Evolutionary conservation across 2,329 filamentous ascomycete genomes (phyloP).

Genomic region (Xylaria sp.): DNA sequence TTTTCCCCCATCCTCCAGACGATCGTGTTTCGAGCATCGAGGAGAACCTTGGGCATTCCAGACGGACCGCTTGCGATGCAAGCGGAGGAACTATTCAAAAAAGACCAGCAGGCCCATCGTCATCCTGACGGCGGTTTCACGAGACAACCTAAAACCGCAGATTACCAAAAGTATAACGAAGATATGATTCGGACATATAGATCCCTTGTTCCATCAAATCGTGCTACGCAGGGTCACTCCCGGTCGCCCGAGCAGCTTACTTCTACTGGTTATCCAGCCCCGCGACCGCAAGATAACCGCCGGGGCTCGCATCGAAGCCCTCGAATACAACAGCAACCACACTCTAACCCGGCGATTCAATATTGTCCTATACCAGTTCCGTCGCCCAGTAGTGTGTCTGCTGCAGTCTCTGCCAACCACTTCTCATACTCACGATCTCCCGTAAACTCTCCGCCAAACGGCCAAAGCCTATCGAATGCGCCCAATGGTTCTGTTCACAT

Average conservation of each 20-base stretch:
- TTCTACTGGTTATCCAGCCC: constrained; percentile 3
- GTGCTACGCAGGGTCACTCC: neutral
- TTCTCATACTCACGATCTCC: constrained; percentile 16
- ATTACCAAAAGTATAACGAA: constrained; percentile 28
- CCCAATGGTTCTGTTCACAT: neutral
- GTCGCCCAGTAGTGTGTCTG: neutral
- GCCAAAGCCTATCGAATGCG: constrained; percentile 1
- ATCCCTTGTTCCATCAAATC: constrained; percentile 11
- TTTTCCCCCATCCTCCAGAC: constrained; percentile 54
- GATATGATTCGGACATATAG: constrained; percentile 24
- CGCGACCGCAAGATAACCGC: constrained; percentile 7
- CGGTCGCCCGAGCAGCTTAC: constrained; percentile 5
- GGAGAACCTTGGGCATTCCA: constrained; percentile 48
- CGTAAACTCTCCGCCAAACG: constrained; percentile 7
- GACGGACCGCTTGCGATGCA: constrained; percentile 39
- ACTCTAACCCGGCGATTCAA: constrained; percentile 5
- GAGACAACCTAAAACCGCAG: neutral
- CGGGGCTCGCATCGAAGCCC: constrained; percentile 3
- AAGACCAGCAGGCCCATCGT: constrained; percentile 39
- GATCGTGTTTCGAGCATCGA: constrained; percentile 55
- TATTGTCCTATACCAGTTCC: neutral
- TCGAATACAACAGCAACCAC: constrained; percentile 5
- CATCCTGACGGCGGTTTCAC: constrained; percentile 26
- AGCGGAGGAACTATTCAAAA: constrained; percentile 42
- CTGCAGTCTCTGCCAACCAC: constrained; percentile 5